Evolutionary conservation across 202 grass and related monocot species (phyloP).

Genomic region (Dendrocalamus latiflorus): DNA sequence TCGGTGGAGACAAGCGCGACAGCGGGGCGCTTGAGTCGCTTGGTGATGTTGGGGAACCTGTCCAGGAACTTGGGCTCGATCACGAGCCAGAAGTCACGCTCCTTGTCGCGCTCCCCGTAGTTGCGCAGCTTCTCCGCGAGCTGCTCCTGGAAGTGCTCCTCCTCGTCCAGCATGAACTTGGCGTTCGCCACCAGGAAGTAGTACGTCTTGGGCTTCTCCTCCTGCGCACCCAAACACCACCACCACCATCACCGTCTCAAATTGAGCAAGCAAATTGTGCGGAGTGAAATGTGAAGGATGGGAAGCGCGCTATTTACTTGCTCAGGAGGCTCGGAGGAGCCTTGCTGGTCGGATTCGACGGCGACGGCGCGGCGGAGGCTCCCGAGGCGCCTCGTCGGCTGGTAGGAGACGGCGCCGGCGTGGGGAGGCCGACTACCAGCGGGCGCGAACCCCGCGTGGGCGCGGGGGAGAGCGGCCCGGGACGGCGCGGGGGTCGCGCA

Average conservation of each 20-base stretch:
- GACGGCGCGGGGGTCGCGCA: slow-evolving; percentile 24
- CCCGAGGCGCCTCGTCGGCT: not conserved
- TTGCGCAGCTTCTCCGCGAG: slow-evolving; percentile 60
- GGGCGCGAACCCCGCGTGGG: slow-evolving; percentile 8
- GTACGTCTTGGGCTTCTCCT: slow-evolving; percentile 63
- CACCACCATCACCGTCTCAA: not conserved
- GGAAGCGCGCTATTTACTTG: slow-evolving; percentile 31
- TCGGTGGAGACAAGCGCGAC: slow-evolving; percentile 85
- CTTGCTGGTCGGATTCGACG: slow-evolving; percentile 52
- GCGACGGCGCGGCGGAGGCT: slow-evolving; percentile 44
- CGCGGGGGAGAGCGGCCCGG: not conserved
- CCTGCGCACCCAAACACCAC: slow-evolving; percentile 15
- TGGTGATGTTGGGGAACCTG: slow-evolving; percentile 66
- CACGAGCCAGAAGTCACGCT: slow-evolving; percentile 86
- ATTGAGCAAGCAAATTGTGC: not conserved
- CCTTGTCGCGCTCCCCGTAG: slow-evolving; percentile 72
- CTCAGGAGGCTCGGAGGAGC: slow-evolving; percentile 34
- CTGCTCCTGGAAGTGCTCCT: slow-evolving; percentile 97
- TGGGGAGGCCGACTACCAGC: not conserved
- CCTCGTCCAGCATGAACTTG: slow-evolving; percentile 96
- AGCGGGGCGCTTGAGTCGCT: slow-evolving; percentile 74
- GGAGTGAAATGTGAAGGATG: not conserved
- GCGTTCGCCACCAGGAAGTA: slow-evolving; percentile 91
- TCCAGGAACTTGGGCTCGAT: slow-evolving; percentile 89
- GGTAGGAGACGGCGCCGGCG: slow-evolving; percentile 16